A percentile compares a stretch with the other conserved stretches of the same genome.
phyloP scores from a whole-genome alignment of 768 basidiomycete genomes.

The Amanita brunnescens region DNA sequence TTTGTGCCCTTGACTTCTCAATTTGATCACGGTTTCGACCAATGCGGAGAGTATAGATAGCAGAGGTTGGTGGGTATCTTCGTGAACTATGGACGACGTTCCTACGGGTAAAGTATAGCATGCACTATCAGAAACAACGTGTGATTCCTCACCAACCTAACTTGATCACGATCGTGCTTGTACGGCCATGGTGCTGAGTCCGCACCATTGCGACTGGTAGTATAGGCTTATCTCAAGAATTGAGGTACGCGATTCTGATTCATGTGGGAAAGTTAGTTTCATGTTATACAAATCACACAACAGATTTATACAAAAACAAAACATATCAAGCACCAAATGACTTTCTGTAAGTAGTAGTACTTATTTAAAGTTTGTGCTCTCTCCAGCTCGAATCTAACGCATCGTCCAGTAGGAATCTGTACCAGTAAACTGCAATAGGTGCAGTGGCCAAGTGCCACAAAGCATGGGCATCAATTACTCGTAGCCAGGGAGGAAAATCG shows the following conservation, averaged over 20 bases:
- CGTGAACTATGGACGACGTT: constrained; percentile 94
- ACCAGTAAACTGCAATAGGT: constrained; percentile 75
- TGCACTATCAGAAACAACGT: too few species aligned
- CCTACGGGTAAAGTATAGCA: constrained; percentile 35
- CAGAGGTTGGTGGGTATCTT: constrained; percentile 85
- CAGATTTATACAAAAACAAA: neutral
- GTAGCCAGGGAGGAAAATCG: constrained; percentile 77
- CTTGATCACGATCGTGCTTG: constrained; percentile 79
- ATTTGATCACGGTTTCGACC: constrained; percentile 80
- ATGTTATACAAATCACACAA: neutral
- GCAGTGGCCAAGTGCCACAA: constrained; percentile 89
- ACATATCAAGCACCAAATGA: too few species aligned
- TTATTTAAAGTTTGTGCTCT: constrained; percentile 22
- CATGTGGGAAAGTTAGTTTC: too few species aligned
- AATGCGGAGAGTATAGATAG: constrained; percentile 86
- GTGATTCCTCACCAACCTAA: constrained; percentile 41
- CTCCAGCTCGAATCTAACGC: constrained; percentile 64
- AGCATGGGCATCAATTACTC: constrained; percentile 83
- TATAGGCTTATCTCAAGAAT: neutral
- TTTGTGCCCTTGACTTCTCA: constrained; percentile 79
- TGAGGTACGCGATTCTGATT: too few species aligned
- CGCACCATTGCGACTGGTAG: constrained; percentile 9
- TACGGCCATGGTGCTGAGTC: constrained; percentile 18
- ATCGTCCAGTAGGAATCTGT: constrained; percentile 73
- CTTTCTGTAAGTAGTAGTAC: neutral